Conservation (phyloP, 1,284 basidiomycete genomes). For the Pterulicium gracile region DNA sequence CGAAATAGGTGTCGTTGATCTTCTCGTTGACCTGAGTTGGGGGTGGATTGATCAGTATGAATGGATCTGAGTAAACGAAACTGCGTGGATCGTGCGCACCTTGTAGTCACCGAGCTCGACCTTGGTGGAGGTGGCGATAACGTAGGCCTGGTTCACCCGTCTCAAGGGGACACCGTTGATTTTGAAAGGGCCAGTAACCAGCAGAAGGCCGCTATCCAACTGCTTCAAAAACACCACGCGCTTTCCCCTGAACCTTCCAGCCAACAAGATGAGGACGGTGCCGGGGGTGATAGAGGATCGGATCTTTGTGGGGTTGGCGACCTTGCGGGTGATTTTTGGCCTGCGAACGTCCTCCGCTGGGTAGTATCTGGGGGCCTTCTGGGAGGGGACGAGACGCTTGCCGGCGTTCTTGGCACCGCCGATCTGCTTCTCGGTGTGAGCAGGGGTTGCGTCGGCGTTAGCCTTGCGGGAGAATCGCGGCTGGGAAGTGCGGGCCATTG, state of each 20-base stretch:
- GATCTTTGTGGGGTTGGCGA: slow-evolving; percentile 65
- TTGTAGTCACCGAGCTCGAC: slow-evolving; percentile 75
- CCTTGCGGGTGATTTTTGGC: slow-evolving; percentile 91
- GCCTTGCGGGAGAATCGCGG: slow-evolving; percentile 38
- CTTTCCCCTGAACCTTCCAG: slow-evolving; percentile 97
- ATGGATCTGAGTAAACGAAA: too few species aligned
- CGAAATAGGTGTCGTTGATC: slow-evolving; percentile 93
- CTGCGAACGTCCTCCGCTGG: slow-evolving; percentile 89
- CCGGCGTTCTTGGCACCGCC: slow-evolving; percentile 89
- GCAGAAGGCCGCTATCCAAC: slow-evolving; percentile 83
- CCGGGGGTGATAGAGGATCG: slow-evolving; percentile 90
- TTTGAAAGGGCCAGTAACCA: slow-evolving; percentile 98
- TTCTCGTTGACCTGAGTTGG: slow-evolving; percentile 66
- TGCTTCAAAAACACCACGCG: slow-evolving; percentile 98
- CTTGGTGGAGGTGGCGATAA: slow-evolving; percentile 97
- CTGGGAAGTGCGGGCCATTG: neutral
- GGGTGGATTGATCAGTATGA: slow-evolving; percentile 9
- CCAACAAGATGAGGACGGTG: slow-evolving; percentile 92
- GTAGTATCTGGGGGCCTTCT: slow-evolving; percentile 93
- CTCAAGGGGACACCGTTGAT: slow-evolving; percentile 97
- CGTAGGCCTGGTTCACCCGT: slow-evolving; percentile 98
- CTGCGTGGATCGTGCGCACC: slow-evolving; percentile 32
- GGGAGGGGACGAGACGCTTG: slow-evolving; percentile 77
- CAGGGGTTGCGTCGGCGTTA: slow-evolving; percentile 45
- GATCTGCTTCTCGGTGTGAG: slow-evolving; percentile 73